Evolutionary conservation across 129 eudicot species (phyloP), one percentile per base, ranked within the genome.

Genomic region (Saposhnikovia divaricata): DNA sequence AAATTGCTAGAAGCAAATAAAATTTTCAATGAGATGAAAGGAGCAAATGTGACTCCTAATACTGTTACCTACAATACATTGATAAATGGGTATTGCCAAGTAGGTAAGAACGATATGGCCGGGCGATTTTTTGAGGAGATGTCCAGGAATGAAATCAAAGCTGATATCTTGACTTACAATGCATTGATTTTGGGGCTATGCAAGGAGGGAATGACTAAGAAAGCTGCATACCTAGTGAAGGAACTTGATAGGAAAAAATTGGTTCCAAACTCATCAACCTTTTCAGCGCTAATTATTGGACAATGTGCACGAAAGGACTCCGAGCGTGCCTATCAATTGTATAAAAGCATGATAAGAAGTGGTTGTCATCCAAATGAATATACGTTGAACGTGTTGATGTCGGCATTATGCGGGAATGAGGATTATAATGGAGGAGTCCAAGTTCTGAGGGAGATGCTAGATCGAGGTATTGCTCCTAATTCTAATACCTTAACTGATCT

Each of bases 221-320:
- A 88, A 79, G 96, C 93, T 82, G 97, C 97, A 76, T 85, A 85
- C 83, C 65, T 94, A 85, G 96, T 90, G 69, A 91, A 90, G 89
- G 91, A 91, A 81, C 97, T 91, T 74, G 98, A 90, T 81, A 89
- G 74, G 65, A 83, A 87, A 78, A 90, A 87, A 39, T 78, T 94
- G 42, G 89, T 84, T 25, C 98, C 96, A 13, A 94, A 91, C 82
- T 79, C 93, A 47, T 89, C 96, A 15, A 94, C 97, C 40, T 91
- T 87, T 81, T 86, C 89, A 25, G 98, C 98, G 28, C 96, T 94
- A 75, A 94, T 90, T 79, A 83, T 39, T 27, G 98, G 97, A 78
- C 93, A 93, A 51, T 91, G 98, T 81, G 85, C 66, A 48, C 86
- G 85, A 75, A 88, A 85, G 83, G 91, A 93, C 43, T 83, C 93